phyloP scores from a whole-genome alignment of 169 alveolate species.

The Babesia ovata region DNA sequence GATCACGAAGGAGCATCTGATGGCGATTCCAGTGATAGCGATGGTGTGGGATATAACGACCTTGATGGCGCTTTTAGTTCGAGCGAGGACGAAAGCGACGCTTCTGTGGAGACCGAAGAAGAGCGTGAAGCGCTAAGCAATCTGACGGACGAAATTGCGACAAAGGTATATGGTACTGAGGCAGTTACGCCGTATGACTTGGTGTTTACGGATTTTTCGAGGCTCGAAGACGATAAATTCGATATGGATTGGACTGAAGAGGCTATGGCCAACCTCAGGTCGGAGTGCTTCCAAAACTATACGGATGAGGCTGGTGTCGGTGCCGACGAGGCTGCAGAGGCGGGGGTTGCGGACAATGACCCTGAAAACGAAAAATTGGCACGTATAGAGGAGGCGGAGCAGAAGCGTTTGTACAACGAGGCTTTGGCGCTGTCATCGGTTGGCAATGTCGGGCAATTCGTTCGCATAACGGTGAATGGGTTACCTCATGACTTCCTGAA shows the following conservation, averaged over 20 bases:
- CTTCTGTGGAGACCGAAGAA: conserved; percentile 7
- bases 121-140: not conserved
- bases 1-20: conserved; percentile 7
- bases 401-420: conserved; percentile 35
- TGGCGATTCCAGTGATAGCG: conserved; percentile 70
- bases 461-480: conserved; percentile 84
- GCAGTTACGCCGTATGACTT: not conserved
- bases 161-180: conserved; percentile 10
- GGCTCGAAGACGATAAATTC: conserved; percentile 37
- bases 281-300: conserved; percentile 25
- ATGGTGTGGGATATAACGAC: conserved; percentile 84
- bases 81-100: conserved; percentile 71
- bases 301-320: conserved; percentile 63
- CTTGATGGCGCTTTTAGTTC: not conserved
- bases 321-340: conserved; percentile 33
- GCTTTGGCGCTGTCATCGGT: conserved; percentile 53
- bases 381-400: conserved; percentile 41
- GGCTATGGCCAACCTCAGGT: conserved; percentile 52
- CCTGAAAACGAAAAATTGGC: conserved; percentile 40
- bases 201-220: conserved; percentile 35
- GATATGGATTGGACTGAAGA: conserved; percentile 47
- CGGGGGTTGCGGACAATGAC: conserved; percentile 36
- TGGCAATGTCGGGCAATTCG: conserved; percentile 88
- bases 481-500: conserved; percentile 55
- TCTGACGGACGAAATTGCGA: conserved; percentile 27